phyloP scores from a whole-genome alignment of 371 early-diverging fungal genomes.

The Zychaea mexicana region DNA sequence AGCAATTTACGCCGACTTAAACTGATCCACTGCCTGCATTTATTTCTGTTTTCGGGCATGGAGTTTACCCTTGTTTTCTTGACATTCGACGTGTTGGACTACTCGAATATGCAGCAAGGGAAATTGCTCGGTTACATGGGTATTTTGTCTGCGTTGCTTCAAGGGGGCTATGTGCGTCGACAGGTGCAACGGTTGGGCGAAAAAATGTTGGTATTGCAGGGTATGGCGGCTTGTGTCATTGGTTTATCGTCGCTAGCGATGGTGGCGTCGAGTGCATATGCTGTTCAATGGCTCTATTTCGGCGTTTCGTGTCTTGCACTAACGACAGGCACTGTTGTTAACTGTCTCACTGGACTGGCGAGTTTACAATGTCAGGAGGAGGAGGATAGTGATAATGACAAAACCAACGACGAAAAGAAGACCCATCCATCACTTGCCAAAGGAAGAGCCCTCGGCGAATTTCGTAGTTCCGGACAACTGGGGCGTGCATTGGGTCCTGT shows the following conservation, averaged over 20 bases:
- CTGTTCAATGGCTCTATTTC: conserved; percentile 24
- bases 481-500: conserved; percentile 92
- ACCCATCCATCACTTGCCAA: conserved; percentile 37
- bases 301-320: conserved; percentile 84
- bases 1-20: conserved; percentile 58
- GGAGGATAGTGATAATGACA: conserved; percentile 11
- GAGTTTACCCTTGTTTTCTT: conserved; percentile 97
- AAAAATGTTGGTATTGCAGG: conserved; percentile 74
- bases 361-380: conserved; percentile 56
- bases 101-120: conserved; percentile 90
- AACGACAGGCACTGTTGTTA: conserved; percentile 94
- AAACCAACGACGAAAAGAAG: conserved; percentile 30
- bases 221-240: conserved; percentile 71
- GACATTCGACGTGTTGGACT: conserved; percentile 89
- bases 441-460: conserved; percentile 84
- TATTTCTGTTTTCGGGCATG: conserved; percentile 96
- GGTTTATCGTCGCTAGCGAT: conserved; percentile 71
- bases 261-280: conserved; percentile 7
- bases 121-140: conserved; percentile 87
- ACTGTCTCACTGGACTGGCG: conserved; percentile 83
- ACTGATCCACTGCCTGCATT: conserved; percentile 78
- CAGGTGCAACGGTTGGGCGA: conserved; percentile 70
- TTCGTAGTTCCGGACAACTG: conserved; percentile 90
- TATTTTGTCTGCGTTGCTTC: conserved; percentile 83
- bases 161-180: conserved; percentile 93